These are phyloP conservation scores for Coemansia aciculifera DNA, from an alignment of 192 early-diverging fungal species.

Conservation along the genomic window DNA sequence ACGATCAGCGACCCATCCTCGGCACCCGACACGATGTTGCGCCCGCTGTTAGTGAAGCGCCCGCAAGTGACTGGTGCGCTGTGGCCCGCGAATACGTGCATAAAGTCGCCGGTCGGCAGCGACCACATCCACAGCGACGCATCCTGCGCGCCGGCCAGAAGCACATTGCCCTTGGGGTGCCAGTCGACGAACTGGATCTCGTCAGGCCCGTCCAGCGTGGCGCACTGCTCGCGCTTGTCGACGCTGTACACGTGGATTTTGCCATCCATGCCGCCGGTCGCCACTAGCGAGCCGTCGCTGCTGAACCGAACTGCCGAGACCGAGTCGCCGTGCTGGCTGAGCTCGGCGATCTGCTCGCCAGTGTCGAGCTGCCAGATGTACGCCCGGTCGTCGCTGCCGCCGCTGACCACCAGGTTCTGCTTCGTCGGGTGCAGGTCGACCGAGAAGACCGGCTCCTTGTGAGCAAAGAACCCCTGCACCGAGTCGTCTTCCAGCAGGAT, in stretches of 20 bases:
- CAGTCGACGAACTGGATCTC: constrained; percentile 95
- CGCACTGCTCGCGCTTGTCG: constrained; percentile 13
- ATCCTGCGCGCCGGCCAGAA: constrained; percentile 88
- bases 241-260: constrained; percentile 64
- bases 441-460: constrained; percentile 88
- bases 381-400: constrained; percentile 91
- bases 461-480: constrained; percentile 88
- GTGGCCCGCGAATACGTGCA: constrained; percentile 95
- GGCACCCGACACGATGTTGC: constrained; percentile 77
- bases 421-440: constrained; percentile 78
- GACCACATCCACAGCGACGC: constrained; percentile 97
- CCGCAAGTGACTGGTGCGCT: constrained; percentile 81
- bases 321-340: constrained; percentile 82
- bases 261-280: constrained; percentile 96
- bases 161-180: constrained; percentile 91
- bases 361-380: constrained; percentile 87
- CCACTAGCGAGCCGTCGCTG: constrained; percentile 78
- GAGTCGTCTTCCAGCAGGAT: constrained; percentile 71
- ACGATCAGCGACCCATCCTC: constrained; percentile 81
- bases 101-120: constrained; percentile 82
- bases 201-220: constrained; percentile 80
- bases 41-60: constrained; percentile 89
- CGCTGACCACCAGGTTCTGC: constrained; percentile 68
- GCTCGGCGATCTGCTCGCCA: constrained; percentile 71
- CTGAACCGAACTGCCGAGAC: constrained; percentile 82